These are phyloP conservation scores for Crucibulum laeve DNA, from an alignment of 768 basidiomycete genomes.

Conservation along the genomic window DNA sequence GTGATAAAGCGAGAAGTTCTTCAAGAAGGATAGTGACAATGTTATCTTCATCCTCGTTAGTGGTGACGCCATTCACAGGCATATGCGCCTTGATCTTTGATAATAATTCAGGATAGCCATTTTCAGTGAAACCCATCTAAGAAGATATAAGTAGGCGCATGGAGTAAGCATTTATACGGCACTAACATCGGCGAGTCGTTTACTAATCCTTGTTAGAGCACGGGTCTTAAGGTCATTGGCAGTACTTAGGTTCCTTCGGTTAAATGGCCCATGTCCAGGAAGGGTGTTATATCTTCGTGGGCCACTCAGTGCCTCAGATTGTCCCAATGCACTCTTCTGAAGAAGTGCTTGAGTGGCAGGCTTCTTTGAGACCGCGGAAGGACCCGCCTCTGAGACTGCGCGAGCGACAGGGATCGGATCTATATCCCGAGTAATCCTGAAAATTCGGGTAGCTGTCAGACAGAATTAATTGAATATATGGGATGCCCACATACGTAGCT, in stretches of 20 bases:
- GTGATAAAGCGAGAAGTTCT: constrained; percentile 44
- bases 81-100: constrained; percentile 48
- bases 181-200: constrained; percentile 62
- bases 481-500: constrained; percentile 1
- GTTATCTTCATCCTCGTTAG: constrained; percentile 59
- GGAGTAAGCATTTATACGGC: not conserved
- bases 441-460: not conserved
- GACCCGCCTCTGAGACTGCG: not conserved
- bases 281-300: constrained; percentile 44
- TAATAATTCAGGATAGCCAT: constrained; percentile 47
- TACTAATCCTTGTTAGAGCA: constrained; percentile 46
- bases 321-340: constrained; percentile 58
- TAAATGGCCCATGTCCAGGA: constrained; percentile 26
- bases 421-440: not conserved
- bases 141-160: constrained; percentile 8
- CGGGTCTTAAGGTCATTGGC: constrained; percentile 32
- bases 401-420: not conserved
- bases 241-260: constrained; percentile 20
- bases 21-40: constrained; percentile 61
- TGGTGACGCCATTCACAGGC: constrained; percentile 31
- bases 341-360: constrained; percentile 18
- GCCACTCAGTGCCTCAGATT: constrained; percentile 58
- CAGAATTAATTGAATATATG: not conserved
- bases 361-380: too few relatives aligned
- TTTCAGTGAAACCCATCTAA: constrained; percentile 75